Evolutionary conservation across 495 filamentous ascomycete species (phyloP), one percentile per base, ranked within the genome.

Genomic region (Aspergillus sclerotioniger): DNA sequence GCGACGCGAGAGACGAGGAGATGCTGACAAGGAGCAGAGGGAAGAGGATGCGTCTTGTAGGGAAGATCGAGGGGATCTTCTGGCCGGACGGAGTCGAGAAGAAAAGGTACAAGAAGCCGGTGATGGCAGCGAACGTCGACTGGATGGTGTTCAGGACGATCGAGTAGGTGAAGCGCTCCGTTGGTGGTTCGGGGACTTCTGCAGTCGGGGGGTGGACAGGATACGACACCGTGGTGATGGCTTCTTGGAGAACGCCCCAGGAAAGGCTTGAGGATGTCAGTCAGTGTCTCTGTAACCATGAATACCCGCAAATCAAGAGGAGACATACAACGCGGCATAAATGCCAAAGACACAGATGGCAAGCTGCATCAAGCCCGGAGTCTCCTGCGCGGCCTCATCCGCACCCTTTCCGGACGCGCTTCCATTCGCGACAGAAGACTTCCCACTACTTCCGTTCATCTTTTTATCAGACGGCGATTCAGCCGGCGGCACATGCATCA

Each of bases 121-220:
- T 87, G 16, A 88, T 70, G 8, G 87, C 89, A 16, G 93, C 95
- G 72, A 96, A 94, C 60, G 87, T 79, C 49, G 94, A 96, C 75
- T 98, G 94, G 64, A 98, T 86, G 7, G 95, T 96, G 73, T 97
- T 96, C 54, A 98, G 83, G 70, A 98, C 92, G 57, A 98, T 84
- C 56, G 95, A 87, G 75, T 90, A 96, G 52, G 88, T 91, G 82
- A 96, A 98, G 59, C 88, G 83, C 62, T 87, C 81, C 15, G 73
- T 78, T 31, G 71, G 65, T 9, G 75, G 75, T 61, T 91, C 84
- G 35, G 82, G 81, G 6, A 78, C 64, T 35, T 69, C 67, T 12
- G 73, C 66, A 9, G 80, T 70, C 46, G 74, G 64, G 19, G 70
- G 57, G 43, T 61, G 67, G 17, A 73, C 53, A 32, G 77, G 68